Percentiles rank a stretch among this genome's conserved stretches.
These are phyloP conservation scores for Pouteria glomerata DNA, from an alignment of 148 eudicot species.

Conservation along the genomic window DNA sequence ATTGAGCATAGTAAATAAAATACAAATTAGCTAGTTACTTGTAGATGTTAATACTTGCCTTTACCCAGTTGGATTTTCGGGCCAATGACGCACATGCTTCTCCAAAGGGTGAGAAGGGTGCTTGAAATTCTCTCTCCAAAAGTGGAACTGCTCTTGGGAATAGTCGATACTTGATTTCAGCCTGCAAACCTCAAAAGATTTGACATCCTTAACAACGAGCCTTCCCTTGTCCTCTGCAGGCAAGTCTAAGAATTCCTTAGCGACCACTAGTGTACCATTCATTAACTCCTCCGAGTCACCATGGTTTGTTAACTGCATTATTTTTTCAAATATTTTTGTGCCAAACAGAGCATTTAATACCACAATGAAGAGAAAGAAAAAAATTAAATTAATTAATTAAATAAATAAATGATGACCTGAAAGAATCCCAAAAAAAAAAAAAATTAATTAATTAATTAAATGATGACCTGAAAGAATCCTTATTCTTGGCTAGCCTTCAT, in stretches of 20 bases:
- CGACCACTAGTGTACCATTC: background rate
- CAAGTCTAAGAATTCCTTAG: constrained; percentile 1
- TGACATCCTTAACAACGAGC: background rate
- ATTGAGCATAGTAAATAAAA: no score
- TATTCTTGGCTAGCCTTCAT: constrained; percentile 17
- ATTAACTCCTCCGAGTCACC: constrained; percentile 8
- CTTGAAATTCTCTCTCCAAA: background rate
- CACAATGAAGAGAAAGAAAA: no score
- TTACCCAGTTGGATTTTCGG: constrained; percentile 3
- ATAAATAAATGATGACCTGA: no score
- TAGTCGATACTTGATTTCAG: background rate
- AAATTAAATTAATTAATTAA: background rate
- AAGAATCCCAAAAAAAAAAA: no score
- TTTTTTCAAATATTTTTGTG: no score
- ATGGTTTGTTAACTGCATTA: constrained; percentile 4
- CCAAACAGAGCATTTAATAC: no score
- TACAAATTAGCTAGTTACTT: no score
- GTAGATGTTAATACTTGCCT: background rate
- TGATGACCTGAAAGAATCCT: constrained; percentile 16
- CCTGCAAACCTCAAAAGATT: background rate
- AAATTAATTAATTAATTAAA: no score
- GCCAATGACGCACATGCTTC: background rate
- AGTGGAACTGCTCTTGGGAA: background rate
- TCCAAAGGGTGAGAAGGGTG: constrained; percentile 5
- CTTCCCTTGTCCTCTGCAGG: constrained; percentile 2